A percentile compares a stretch with the other conserved stretches of the same genome.
Conservation (phyloP, 352 stramenopile genomes). For the Phytophthora podocarpi region DNA sequence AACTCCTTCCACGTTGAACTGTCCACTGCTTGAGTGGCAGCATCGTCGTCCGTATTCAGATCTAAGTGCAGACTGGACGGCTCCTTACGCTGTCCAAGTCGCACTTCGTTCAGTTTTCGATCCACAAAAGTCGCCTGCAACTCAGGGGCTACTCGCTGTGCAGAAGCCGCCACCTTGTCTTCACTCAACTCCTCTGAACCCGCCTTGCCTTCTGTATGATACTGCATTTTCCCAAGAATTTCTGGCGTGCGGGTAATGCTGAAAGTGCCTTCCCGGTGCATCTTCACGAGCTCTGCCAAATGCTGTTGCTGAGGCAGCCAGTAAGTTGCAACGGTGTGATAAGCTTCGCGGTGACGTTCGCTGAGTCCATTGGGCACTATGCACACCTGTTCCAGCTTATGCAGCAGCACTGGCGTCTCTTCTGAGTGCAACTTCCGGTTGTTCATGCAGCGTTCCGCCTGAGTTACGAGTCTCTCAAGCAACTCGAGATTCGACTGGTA, state of each 20-base stretch:
- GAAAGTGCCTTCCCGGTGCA: conserved; percentile 83
- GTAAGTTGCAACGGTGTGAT: conserved; percentile 75
- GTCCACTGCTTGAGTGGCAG: conserved; percentile 19
- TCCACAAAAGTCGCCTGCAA: conserved; percentile 45
- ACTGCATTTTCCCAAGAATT: conserved; percentile 61
- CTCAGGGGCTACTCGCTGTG: conserved; percentile 25
- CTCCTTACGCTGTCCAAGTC: conserved; percentile 58
- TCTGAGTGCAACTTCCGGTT: conserved; percentile 81
- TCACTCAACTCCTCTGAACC: conserved; percentile 48
- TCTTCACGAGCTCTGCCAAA: conserved; percentile 71
- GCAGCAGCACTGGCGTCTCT: conserved; percentile 61
- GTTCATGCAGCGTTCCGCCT: conserved; percentile 70
- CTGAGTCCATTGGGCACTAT: conserved; percentile 56
- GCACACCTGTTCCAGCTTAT: conserved; percentile 68
- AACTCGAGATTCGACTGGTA: conserved; percentile 48
- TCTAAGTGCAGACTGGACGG: conserved; percentile 49
- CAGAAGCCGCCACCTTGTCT: conserved; percentile 41
- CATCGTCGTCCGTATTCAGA: conserved; percentile 28
- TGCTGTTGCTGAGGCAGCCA: too few relatives aligned
- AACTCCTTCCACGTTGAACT: conserved; percentile 57
- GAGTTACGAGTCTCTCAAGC: conserved; percentile 55
- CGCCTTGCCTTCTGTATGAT: conserved; percentile 65
- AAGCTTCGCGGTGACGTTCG: too few relatives aligned
- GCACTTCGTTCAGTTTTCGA: conserved; percentile 67
- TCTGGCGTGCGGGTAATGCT: conserved; percentile 78